These are phyloP conservation scores for Colletotrichum sp. DNA, from an alignment of 2,329 filamentous ascomycete genomes.

Conservation along the genomic window DNA sequence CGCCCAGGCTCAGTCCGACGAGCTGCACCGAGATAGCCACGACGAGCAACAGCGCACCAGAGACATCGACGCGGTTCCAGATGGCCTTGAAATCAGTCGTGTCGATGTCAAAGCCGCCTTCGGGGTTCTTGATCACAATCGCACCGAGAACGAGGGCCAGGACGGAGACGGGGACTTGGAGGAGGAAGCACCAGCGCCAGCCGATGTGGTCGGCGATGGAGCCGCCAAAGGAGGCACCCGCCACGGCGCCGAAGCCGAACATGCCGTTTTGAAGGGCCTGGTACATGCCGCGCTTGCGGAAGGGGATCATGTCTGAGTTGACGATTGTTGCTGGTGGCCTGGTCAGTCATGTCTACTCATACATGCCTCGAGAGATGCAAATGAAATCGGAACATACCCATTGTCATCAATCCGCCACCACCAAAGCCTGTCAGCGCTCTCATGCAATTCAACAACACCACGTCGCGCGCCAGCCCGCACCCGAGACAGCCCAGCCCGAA, in stretches of 20 bases:
- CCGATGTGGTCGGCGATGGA: constrained; percentile 68
- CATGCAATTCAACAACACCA: constrained; percentile 67
- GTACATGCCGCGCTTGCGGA: constrained; percentile 61
- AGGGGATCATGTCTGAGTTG: constrained; percentile 69
- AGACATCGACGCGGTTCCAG: constrained; percentile 63
- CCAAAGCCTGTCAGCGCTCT: constrained; percentile 72
- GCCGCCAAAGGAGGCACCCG: constrained; percentile 69
- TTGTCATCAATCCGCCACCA: constrained; percentile 71
- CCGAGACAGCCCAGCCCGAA: constrained; percentile 70
- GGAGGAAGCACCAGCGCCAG: constrained; percentile 71
- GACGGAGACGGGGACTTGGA: constrained; percentile 65
- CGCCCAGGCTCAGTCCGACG: constrained; percentile 59
- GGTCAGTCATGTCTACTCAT: neutral
- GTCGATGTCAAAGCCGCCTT: constrained; percentile 30
- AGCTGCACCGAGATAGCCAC: constrained; percentile 63
- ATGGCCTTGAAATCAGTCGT: constrained; percentile 37
- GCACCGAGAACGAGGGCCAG: constrained; percentile 59
- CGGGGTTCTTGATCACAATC: constrained; percentile 55
- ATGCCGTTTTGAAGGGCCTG: constrained; percentile 66
- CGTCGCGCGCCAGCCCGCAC: constrained; percentile 64
- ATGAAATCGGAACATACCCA: constrained; percentile 51
- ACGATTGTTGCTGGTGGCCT: constrained; percentile 47
- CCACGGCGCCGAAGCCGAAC: constrained; percentile 66
- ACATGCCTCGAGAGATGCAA: too few species aligned
- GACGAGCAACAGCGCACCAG: constrained; percentile 62